Evolutionary conservation across 2,329 filamentous ascomycete genomes (phyloP).

Genomic region (Fusarium sp.): DNA sequence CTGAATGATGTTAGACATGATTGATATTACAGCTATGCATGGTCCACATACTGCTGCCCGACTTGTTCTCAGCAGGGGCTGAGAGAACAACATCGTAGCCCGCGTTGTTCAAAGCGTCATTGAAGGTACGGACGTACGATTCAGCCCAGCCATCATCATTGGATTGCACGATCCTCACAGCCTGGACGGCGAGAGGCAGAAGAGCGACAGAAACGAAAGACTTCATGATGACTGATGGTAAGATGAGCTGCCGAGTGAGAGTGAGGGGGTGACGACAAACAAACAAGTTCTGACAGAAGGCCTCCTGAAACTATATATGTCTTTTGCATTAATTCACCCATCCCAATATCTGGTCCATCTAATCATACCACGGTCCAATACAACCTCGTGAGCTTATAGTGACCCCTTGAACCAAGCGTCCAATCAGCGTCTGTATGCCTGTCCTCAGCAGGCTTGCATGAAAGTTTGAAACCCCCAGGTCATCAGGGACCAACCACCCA

Average conservation of each 20-base stretch:
- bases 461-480: conserved; percentile 37
- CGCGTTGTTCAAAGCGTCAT: conserved; percentile 65
- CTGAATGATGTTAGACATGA: conserved; percentile 53
- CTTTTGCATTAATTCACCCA: conserved; percentile 31
- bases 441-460: conserved; percentile 28
- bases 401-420: conserved; percentile 9
- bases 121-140: conserved; percentile 71
- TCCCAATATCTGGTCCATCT: conserved; percentile 38
- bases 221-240: conserved; percentile 46
- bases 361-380: conserved; percentile 38
- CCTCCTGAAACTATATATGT: conserved; percentile 30
- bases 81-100: conserved; percentile 74
- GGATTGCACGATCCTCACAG: conserved; percentile 69
- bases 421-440: conserved; percentile 32
- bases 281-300: neutral
- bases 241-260: conserved; percentile 25
- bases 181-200: conserved; percentile 48
- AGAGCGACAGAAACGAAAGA: conserved; percentile 40
- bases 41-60: conserved; percentile 64
- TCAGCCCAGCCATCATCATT: conserved; percentile 84
- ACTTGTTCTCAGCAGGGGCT: conserved; percentile 74
- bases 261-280: conserved; percentile 5
- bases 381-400: conserved; percentile 23
- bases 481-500: conserved; percentile 38
- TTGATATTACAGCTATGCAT: neutral